Base-by-base conservation (phyloP, 1,139 yeast genomes). In the Scheffersomyces titani region DNA sequence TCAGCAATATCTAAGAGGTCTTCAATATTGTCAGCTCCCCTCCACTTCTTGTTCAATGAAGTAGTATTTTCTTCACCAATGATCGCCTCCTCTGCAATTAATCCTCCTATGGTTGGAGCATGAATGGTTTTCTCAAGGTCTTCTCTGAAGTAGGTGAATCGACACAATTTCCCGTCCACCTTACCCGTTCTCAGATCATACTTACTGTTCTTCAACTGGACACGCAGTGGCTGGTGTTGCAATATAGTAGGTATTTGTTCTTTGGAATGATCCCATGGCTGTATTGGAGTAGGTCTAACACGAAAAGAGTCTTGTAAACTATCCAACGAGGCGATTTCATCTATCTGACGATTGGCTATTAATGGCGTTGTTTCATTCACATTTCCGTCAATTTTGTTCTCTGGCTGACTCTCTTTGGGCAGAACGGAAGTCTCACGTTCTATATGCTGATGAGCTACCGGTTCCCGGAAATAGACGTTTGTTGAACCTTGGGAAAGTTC, bases 131-230 rank as follows among this genome's bases (percentile, higher is more conserved):
- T 86, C 19, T 89, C 90, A 63, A 94, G 75, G 66, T 92, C 97
- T 63, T 93, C 97, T 62, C 98, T 80, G 71, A 94, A 94, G 68
- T 93, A 94, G 0, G 98, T 92, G 74, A 90, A 94, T 59, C 99
- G 64, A 58, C 77, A 76, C n/a, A 69, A 57, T 19, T 68, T 71
- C 2, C 71, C 69, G 50, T 69, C 73, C 13, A 59, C 51, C 44
- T 63, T 77, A 63, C 80, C 79, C 56, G 50, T 50, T 30, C 40
- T 30, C 16, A 30, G 16, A 20, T 46, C 22, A 6, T 46, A 22
- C 50, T 61, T 61, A 30, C 56, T 51, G 47, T 55, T 55, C 44
- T 48, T 63, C 55, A 51, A 45, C 40, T 54, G 60, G 51, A 56
- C 21, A 21, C 53, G 53, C 52, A 45, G 54, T 45, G 20, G 49